These are phyloP conservation scores for Scenedesmus sp. DNA, from an alignment of 163 green algal genomes.

Conservation along the genomic window DNA sequence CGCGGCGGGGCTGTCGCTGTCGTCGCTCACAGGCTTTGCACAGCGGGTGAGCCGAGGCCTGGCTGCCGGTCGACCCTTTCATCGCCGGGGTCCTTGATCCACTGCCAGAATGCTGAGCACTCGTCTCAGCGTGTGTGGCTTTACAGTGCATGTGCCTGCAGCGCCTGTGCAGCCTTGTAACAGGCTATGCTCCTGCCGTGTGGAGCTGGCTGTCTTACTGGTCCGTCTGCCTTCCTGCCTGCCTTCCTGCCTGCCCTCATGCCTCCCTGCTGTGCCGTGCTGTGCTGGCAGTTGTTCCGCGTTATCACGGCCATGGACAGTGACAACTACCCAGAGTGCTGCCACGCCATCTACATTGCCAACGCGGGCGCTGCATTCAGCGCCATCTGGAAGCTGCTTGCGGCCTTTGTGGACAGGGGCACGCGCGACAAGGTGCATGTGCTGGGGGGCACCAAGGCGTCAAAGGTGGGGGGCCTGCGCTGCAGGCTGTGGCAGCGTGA, in stretches of 20 bases:
- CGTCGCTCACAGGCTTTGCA: constrained; percentile 52
- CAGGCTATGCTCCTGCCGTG: background rate
- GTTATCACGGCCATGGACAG: constrained; percentile 52
- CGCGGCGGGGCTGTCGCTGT: constrained; percentile 41
- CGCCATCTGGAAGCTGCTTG: constrained; percentile 47
- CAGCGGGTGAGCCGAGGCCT: constrained; percentile 39
- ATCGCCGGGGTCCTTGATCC: too few species aligned
- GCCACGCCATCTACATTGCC: constrained; percentile 49
- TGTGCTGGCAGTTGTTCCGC: constrained; percentile 48
- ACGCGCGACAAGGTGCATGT: constrained; percentile 58
- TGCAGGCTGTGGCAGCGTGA: background rate
- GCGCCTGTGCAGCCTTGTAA: background rate
- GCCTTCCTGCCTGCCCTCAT: background rate
- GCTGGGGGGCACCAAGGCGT: constrained; percentile 53
- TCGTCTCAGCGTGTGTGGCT: background rate
- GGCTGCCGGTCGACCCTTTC: too few species aligned
- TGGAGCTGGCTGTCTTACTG: background rate
- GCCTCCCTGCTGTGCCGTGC: background rate
- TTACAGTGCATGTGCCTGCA: background rate
- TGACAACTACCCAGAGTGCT: constrained; percentile 56
- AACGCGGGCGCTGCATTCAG: constrained; percentile 43
- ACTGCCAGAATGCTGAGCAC: background rate
- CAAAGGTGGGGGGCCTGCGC: background rate
- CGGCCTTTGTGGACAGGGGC: constrained; percentile 57
- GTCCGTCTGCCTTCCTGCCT: too few species aligned